Evolutionary conservation across 441 rosid species (phyloP).

Genomic region (Pelargonium australe): DNA sequence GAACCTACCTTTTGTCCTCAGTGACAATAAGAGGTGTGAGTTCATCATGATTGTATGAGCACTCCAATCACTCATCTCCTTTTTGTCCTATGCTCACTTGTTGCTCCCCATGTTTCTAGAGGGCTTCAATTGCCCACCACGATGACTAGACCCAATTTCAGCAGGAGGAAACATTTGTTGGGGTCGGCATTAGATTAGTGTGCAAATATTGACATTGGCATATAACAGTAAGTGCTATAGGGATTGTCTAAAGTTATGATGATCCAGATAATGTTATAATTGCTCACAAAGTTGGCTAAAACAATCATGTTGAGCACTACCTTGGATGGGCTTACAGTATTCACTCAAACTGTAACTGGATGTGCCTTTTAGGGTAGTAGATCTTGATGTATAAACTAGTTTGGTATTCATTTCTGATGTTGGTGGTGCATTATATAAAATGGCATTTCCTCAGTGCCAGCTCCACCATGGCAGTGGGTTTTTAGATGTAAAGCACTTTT

Average conservation of each 20-base stretch:
- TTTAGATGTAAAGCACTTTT: constrained; percentile 9
- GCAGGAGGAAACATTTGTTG: not conserved
- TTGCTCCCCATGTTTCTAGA: not conserved
- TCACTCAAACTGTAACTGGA: not conserved
- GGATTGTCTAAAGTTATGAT: not conserved
- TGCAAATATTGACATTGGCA: not conserved
- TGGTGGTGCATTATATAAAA: not conserved
- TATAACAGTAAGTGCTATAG: not conserved
- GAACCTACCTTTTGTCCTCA: not conserved
- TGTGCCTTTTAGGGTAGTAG: not conserved
- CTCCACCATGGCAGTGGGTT: constrained; percentile 45
- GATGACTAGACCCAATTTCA: not conserved
- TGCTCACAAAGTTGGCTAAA: not conserved
- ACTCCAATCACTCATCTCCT: not conserved
- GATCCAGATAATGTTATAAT: not conserved
- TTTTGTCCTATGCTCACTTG: not conserved
- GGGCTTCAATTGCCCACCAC: not conserved
- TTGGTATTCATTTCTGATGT: not conserved
- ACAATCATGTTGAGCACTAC: not conserved
- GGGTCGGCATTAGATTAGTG: not conserved
- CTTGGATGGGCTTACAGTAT: not conserved
- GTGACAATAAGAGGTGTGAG: no score
- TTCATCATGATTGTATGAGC: no score
- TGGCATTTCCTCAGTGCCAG: constrained; percentile 39
- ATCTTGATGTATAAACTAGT: not conserved